Conservation (phyloP, 2,329 filamentous ascomycete genomes). For the Chlorencoelia australis region DNA sequence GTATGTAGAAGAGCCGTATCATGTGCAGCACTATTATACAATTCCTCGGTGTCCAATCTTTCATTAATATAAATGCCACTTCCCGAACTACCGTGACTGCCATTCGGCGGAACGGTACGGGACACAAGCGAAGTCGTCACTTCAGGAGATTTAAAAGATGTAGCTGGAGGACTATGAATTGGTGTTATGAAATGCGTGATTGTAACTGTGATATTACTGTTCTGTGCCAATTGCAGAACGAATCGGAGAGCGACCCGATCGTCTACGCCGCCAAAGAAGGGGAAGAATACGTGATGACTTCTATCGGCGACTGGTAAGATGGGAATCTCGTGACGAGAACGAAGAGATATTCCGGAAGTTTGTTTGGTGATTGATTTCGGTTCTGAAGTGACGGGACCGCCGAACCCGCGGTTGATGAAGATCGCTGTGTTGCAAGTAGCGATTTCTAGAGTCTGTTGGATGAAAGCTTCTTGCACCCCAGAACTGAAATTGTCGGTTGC, state of each 20-base stretch:
- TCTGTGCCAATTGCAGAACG: constrained; percentile 74
- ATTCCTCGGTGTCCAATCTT: constrained; percentile 16
- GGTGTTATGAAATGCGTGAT: constrained; percentile 48
- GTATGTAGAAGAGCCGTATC: constrained; percentile 44
- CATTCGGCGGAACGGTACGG: background rate
- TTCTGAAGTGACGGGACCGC: constrained; percentile 35
- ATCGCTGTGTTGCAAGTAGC: constrained; percentile 62
- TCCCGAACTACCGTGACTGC: constrained; percentile 3
- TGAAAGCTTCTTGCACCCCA: constrained; percentile 60
- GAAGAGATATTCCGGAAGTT: constrained; percentile 46
- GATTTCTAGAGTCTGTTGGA: constrained; percentile 54
- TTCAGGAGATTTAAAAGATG: constrained; percentile 8
- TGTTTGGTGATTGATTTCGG: constrained; percentile 33
- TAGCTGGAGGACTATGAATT: constrained; percentile 11
- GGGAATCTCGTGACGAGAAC: constrained; percentile 42
- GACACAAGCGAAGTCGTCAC: constrained; percentile 4
- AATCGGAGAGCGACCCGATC: constrained; percentile 72
- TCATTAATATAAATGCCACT: constrained; percentile 14
- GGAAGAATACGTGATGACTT: constrained; percentile 75
- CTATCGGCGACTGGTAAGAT: constrained; percentile 52
- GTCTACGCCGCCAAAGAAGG: constrained; percentile 77
- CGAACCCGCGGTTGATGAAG: constrained; percentile 66
- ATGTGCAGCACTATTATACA: constrained; percentile 18
- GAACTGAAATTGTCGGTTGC: constrained; percentile 48
- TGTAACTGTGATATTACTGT: constrained; percentile 67